Percentiles rank a stretch among this genome's conserved stretches.
These are phyloP conservation scores for Ramularia endophylla DNA, from an alignment of 2,329 filamentous ascomycete genomes.

Conservation along the genomic window DNA sequence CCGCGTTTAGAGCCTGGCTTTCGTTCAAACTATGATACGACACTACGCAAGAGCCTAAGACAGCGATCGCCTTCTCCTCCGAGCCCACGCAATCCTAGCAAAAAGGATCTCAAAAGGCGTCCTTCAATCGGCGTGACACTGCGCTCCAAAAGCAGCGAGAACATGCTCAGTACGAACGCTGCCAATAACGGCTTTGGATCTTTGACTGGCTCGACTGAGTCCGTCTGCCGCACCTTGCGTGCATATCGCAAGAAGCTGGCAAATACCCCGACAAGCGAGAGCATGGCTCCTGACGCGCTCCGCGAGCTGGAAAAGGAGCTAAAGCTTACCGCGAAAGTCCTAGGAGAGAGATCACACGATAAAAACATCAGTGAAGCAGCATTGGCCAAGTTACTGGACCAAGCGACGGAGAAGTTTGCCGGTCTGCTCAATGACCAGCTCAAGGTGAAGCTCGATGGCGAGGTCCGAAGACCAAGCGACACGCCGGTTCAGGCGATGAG, in stretches of 20 bases:
- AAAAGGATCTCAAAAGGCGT: conserved; percentile 30
- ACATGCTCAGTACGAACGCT: conserved; percentile 21
- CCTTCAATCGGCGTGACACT: conserved; percentile 48
- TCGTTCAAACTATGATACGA: conserved; percentile 21
- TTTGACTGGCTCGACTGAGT: conserved; percentile 50
- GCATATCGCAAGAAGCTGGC: conserved; percentile 54
- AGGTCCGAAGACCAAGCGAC: conserved; percentile 16
- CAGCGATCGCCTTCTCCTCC: conserved; percentile 40
- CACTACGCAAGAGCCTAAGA: conserved; percentile 22
- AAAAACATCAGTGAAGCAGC: conserved; percentile 37
- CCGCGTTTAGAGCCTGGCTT: conserved; percentile 40
- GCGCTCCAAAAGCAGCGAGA: conserved; percentile 39
- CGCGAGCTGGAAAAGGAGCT: conserved; percentile 55
- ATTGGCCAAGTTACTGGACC: conserved; percentile 58
- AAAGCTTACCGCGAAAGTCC: conserved; percentile 39
- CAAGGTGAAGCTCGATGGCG: conserved; percentile 34
- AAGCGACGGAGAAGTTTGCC: conserved; percentile 68
- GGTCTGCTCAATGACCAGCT: conserved; percentile 68
- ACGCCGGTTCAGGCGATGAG: no score
- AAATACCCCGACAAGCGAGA: conserved; percentile 40
- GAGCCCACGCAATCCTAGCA: conserved; percentile 18
- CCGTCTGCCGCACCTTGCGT: conserved; percentile 51
- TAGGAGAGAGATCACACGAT: conserved; percentile 38
- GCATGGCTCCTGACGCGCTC: conserved; percentile 40
- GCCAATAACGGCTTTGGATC: conserved; percentile 39